Conservation (phyloP, 768 basidiomycete species). For the Amanita polypyramis region DNA sequence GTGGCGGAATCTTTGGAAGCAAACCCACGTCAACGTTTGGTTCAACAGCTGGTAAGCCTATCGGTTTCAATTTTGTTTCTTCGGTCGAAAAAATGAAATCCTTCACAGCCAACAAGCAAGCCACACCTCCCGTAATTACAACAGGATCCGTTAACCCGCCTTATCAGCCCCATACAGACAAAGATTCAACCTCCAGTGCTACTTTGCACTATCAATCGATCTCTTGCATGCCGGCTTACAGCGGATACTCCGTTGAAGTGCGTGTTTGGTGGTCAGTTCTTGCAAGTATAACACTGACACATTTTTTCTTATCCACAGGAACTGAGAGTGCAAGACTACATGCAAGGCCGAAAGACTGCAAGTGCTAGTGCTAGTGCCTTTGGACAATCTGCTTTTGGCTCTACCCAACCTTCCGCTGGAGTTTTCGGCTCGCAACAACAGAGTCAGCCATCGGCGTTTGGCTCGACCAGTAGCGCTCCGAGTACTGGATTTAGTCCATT, state of each 20-base stretch:
- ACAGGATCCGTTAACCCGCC: slow-evolving; percentile 62
- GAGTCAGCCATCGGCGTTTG: slow-evolving; percentile 26
- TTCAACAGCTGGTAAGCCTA: slow-evolving; percentile 8
- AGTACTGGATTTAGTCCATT: slow-evolving; percentile 35
- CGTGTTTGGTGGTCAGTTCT: slow-evolving; percentile 13
- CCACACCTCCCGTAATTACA: slow-evolving; percentile 38
- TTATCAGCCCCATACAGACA: slow-evolving; percentile 51
- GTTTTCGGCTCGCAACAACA: slow-evolving; percentile 35
- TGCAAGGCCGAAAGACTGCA: slow-evolving; percentile 64
- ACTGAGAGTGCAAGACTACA: slow-evolving; percentile 67
- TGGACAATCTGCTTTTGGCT: slow-evolving; percentile 40
- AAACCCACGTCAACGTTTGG: slow-evolving; percentile 36
- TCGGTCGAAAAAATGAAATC: background rate
- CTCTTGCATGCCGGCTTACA: slow-evolving; percentile 68
- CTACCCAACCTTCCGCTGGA: slow-evolving; percentile 29
- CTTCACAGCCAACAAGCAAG: slow-evolving; percentile 10
- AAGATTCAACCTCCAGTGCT: slow-evolving; percentile 35
- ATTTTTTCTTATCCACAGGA: slow-evolving; percentile 41
- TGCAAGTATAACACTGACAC: slow-evolving; percentile 7
- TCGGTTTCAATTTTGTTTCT: background rate
- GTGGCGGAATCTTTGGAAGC: slow-evolving; percentile 25
- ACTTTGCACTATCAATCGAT: slow-evolving; percentile 75
- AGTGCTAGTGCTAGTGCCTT: slow-evolving; percentile 35
- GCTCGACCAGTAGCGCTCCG: slow-evolving; percentile 20
- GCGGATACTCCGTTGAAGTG: slow-evolving; percentile 71